Evolutionary conservation across 345 rosid species (phyloP), one percentile per base, ranked within the genome.

Genomic region (Syzygium jambos): DNA sequence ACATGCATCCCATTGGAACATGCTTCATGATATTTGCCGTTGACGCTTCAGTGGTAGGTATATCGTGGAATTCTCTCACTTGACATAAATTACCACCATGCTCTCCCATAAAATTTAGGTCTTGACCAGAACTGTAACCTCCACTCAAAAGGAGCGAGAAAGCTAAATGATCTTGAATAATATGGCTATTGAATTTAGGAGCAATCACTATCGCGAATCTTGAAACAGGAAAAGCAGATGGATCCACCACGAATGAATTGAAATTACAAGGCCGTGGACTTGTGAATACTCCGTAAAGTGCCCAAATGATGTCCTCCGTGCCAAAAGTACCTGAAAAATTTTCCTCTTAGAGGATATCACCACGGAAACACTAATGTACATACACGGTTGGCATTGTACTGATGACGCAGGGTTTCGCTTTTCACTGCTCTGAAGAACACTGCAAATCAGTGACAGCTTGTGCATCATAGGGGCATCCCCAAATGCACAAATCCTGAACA

Each of bases 41-140:
- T 22, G 2, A 34, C 0, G 13, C 80, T 68, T 68, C 25, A 68
- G 25, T 34, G 46, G 46, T 68, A 30, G 23, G 17, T 68, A 16
- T 68, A 8, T 68, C 5, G 46, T 21, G 43, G 46, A 2, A 41
- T 46, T 34, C 78, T 34, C 17, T 34, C 2, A 0, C 46, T 68
- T 21, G 46, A 68, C 9, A 68, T 34, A 68, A 34, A 34, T 4
- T 0, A 0, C 13, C 0, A 6, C 6, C 3, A 0, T 0, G 25
- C 80, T 34, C 25, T 34, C 13, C 34, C 23, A 34, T 2, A n/a
- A 34, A 68, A 68, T 17, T 19, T 19, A 17, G 14, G 7, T 68
- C 0, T 68, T 0, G 46, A 68, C 0, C 9, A 68, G 46, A 68
- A 41, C 19, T 68, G 25, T 8, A 17, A 68, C 49, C 80, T 68